A percentile compares a stretch with the other conserved stretches of the same genome.
Conservation (phyloP, 768 basidiomycete species). For the Crucibulum laeve region DNA sequence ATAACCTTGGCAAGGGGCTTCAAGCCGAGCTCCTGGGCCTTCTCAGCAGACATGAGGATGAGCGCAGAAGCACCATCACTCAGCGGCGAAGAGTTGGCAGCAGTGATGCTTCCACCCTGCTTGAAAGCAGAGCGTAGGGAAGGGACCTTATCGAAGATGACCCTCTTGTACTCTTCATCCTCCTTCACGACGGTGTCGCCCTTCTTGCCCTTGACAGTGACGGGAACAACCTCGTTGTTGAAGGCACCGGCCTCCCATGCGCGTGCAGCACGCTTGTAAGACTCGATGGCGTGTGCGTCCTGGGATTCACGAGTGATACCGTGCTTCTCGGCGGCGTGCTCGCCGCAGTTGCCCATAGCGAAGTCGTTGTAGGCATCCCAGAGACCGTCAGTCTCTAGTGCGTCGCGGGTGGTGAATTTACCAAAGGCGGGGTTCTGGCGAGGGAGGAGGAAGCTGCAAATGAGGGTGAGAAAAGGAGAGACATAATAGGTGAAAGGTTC, state of each 20-base stretch:
- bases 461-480: slow-evolving; percentile 3
- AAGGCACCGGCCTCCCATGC: slow-evolving; percentile 89
- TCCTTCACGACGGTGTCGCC: slow-evolving; percentile 85
- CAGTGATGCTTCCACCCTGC: slow-evolving; percentile 85
- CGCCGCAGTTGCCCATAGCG: slow-evolving; percentile 97
- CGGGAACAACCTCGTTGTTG: slow-evolving; percentile 82
- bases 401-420: slow-evolving; percentile 83
- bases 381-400: slow-evolving; percentile 89
- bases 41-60: slow-evolving; percentile 91
- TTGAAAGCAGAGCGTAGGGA: slow-evolving; percentile 87
- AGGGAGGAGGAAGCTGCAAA: slow-evolving; percentile 71
- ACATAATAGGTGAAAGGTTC: slow-evolving; percentile 5
- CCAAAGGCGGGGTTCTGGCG: slow-evolving; percentile 83
- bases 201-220: slow-evolving; percentile 92
- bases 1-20: slow-evolving; percentile 93
- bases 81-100: slow-evolving; percentile 92
- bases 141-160: slow-evolving; percentile 93
- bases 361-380: slow-evolving; percentile 98
- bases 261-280: slow-evolving; percentile 88
- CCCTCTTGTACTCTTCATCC: slow-evolving; percentile 98
- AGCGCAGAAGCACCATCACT: slow-evolving; percentile 97
- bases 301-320: slow-evolving; percentile 82
- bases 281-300: slow-evolving; percentile 90
- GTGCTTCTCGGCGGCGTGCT: slow-evolving; percentile 77
- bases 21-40: slow-evolving; percentile 85